These are phyloP conservation scores for Diversispora epigaea DNA, from an alignment of 192 early-diverging fungal species.

Conservation along the genomic window DNA sequence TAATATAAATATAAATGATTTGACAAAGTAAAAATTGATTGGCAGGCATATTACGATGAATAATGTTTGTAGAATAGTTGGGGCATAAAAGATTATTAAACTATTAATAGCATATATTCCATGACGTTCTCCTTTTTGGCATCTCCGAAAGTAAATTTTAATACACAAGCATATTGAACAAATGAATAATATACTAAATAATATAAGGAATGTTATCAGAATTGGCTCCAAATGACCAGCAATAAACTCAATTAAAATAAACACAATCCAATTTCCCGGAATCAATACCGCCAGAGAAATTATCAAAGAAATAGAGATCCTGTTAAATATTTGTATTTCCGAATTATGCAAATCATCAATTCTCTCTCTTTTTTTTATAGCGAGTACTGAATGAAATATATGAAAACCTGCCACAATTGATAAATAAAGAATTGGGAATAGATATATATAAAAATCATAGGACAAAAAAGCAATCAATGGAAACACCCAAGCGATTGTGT, in stretches of 20 bases:
- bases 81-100: not conserved
- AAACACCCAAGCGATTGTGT: not conserved
- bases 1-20: not conserved
- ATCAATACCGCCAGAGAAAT: no score
- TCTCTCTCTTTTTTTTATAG: not conserved
- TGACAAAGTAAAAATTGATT: slow-evolving; percentile 9
- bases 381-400: not conserved
- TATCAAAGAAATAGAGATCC: no score
- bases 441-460: not conserved
- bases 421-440: not conserved
- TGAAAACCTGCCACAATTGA: not conserved
- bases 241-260: no score
- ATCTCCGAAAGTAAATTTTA: not conserved
- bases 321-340: no score
- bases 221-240: no score
- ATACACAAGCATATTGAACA: not conserved
- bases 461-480: not conserved
- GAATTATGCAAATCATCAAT: no score
- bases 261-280: no score
- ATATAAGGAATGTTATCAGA: no score
- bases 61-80: not conserved
- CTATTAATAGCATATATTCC: not conserved
- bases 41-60: not conserved
- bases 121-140: no score
- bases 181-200: not conserved